Evolutionary conservation across 805 yeast species (phyloP), one percentile per base, ranked within the genome.

Genomic region (Candida sonorensis): DNA sequence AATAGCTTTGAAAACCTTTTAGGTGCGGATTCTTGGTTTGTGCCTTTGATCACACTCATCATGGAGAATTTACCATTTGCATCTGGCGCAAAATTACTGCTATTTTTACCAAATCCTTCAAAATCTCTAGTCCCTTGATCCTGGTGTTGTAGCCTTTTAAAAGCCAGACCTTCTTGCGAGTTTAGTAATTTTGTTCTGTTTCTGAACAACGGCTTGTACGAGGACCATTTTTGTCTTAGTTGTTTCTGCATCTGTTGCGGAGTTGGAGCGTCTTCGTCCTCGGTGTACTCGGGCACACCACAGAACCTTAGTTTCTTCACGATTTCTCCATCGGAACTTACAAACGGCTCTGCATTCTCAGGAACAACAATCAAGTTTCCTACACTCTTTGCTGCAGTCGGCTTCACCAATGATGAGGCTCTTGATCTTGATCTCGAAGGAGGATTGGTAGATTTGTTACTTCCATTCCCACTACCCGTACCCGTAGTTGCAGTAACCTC

Each of bases 241-340:
- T 59, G 62, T 30, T 59, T 59, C 30, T 52, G 54, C 37, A 55
- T 45, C 27, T 50, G 53, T 31, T 46, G 50, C 5, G 62, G 57
- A 4, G 74, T 59, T 1, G 78, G 78, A 1, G 72, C 73, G 51
- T 73, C 80, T 46, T 73, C 80, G 6, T 64, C 72, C 21, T 65
- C 72, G 2, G 64, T 46, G 35, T 69, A 73, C 31, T 62, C 69
- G 1, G 71, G 62, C 5, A 73, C 77, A 0, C 77, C 78, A 4
- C 55, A 55, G 39, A 73, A 73, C 20, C 79, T 48, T 9, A 73
- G 78, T 40, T 58, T 69, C 40, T 69, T 72, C 2, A 51, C 22
- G 9, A 44, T 4, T 14, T 38, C 40, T 4, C 55, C 58, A 18
- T 37, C 34, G 14, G 35, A 42, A 19, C 35, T 36, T 3, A 29